Base-by-base conservation (phyloP, 768 basidiomycete genomes). In the Leccinellum rugosiceps region DNA sequence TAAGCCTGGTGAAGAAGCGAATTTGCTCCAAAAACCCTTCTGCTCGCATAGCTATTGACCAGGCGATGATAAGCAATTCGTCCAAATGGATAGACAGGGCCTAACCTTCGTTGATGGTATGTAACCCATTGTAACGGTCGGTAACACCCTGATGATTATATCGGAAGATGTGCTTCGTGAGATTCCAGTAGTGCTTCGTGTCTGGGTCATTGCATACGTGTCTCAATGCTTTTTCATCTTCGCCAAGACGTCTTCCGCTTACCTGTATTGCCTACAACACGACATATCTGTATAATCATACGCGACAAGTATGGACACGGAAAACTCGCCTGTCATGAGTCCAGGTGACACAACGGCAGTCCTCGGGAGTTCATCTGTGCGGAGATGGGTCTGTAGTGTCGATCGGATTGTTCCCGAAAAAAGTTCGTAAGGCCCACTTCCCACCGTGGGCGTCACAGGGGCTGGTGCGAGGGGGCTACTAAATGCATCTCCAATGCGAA, bases 81-180 rank as follows among this genome's bases (percentile, higher is more conserved):
- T 26, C 28, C 13, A 32, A 50, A 47, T 35, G 35, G 30, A 17
- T 26, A 44, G 10, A 5, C n/a, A 34, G 30, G 15, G 23, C 10
- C 59, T 19, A 3, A 69, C 69, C 70, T 66, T 70, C 70, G 8
- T 67, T 72, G 23, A 59, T 50, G 30, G 68, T 72, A 55, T 72
- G 70, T 8, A 41, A 31, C 21, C 65, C 78, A n/a, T 70, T 69
- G 57, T 82, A 81, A 55, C 67, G 75, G 50, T 63, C 66, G 38
- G 38, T 19, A 23, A 26, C 50, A 35, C 59, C 62, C 17, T 58
- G 57, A 60, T 78, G 75, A 19, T 70, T 69, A 63, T 78, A 81
- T 35, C 79, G 78, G 69, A 78, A 78, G 54, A 80, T 80, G 62
- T 80, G 73, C 32, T 60, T 62, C n/a, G 78, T 77, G 30, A 81